Conservation (phyloP, 108 stramenopile species). For the Nitzschia inconspicua region DNA sequence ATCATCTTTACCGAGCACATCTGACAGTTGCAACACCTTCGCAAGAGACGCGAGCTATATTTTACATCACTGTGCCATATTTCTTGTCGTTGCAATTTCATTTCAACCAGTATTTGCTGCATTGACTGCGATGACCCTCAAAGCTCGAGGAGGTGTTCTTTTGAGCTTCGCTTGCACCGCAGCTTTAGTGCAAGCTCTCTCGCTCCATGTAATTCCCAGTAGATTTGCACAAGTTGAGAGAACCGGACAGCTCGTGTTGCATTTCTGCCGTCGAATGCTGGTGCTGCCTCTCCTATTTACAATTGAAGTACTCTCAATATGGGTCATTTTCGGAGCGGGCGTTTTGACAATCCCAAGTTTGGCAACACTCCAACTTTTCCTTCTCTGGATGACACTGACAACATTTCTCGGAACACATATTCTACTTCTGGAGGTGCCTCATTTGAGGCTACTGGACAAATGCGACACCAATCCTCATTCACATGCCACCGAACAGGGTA, state of each 20-base stretch:
- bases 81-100: background rate
- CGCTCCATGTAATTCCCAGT: background rate
- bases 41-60: background rate
- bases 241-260: background rate
- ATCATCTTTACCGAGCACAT: no score
- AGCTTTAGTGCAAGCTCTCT: background rate
- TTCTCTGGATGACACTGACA: background rate
- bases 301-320: background rate
- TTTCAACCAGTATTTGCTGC: background rate
- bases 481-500: background rate
- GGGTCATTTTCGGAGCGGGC: background rate
- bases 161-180: background rate
- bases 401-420: no score
- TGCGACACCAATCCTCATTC: no score
- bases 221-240: background rate
- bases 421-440: background rate
- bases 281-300: background rate
- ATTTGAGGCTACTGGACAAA: background rate
- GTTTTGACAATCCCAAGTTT: background rate
- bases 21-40: background rate
- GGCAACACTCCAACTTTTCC: background rate
- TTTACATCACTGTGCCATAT: conserved; percentile 4
- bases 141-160: conserved; percentile 1
- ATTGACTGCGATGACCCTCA: background rate
- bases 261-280: background rate